These are phyloP conservation scores for Stephania yunnanensis DNA, from an alignment of 164 flowering plant genomes.

Conservation along the genomic window DNA sequence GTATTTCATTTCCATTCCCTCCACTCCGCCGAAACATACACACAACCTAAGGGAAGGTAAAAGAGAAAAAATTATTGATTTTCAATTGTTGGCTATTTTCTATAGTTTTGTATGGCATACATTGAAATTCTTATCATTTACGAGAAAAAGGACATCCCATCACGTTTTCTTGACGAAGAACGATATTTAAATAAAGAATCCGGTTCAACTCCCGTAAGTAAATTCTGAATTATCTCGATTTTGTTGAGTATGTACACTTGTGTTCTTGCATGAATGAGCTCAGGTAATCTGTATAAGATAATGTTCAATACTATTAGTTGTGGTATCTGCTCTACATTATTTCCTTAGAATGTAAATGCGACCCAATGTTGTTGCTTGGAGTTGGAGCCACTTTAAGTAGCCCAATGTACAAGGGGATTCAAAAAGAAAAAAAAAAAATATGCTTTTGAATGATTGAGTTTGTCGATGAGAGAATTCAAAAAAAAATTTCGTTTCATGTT, in stretches of 20 bases:
- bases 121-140: not conserved
- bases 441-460: too few relatives aligned
- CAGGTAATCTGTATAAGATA: not conserved
- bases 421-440: too few relatives aligned
- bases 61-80: too few relatives aligned
- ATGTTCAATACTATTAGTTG: not conserved
- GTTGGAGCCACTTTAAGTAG: too few relatives aligned
- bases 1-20: not conserved
- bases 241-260: not conserved
- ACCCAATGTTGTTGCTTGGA: too few relatives aligned
- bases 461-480: too few relatives aligned
- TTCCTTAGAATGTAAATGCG: too few relatives aligned
- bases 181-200: constrained; percentile 60
- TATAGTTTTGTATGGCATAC: not conserved
- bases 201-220: constrained; percentile 53
- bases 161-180: constrained; percentile 65
- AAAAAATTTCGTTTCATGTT: too few relatives aligned
- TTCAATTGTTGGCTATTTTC: not conserved
- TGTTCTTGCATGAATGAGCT: not conserved
- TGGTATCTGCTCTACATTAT: not conserved
- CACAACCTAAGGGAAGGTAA: too few relatives aligned
- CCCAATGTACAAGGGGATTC: too few relatives aligned
- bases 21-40: not conserved
- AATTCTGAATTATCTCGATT: not conserved
- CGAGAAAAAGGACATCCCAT: constrained; percentile 95